Evolutionary conservation across 352 stramenopile genomes (phyloP).

Genomic region (Phytophthora foliorum): DNA sequence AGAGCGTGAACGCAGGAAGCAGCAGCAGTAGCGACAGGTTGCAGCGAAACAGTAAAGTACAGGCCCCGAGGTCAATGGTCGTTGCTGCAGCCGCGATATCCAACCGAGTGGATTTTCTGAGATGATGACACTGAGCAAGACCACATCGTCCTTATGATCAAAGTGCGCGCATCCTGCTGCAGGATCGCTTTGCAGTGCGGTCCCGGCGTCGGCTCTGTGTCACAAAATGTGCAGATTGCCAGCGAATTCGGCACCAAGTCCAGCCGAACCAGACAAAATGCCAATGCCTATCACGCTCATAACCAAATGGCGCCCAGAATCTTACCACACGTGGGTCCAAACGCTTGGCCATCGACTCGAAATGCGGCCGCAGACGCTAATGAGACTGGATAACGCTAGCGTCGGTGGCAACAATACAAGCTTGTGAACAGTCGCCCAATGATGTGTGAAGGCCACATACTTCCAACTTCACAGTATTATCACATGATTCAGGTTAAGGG

Average conservation of each 20-base stretch:
- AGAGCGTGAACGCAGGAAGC: slow-evolving; percentile 50
- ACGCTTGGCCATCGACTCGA: neutral
- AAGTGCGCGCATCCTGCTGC: neutral
- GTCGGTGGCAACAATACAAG: slow-evolving; percentile 17
- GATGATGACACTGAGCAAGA: slow-evolving; percentile 16
- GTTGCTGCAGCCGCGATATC: slow-evolving; percentile 34
- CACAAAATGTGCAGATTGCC: neutral
- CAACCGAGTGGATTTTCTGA: slow-evolving; percentile 35
- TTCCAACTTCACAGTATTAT: neutral
- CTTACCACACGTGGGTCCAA: neutral
- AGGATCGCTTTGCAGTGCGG: neutral
- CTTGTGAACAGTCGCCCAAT: neutral
- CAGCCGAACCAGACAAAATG: neutral
- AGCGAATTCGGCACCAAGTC: neutral
- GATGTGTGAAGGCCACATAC: neutral
- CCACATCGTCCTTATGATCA: slow-evolving; percentile 6
- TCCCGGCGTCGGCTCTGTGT: neutral
- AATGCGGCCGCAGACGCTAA: slow-evolving; percentile 8
- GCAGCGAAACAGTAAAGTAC: slow-evolving; percentile 13
- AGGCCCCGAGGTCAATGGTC: slow-evolving; percentile 6
- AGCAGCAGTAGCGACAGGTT: slow-evolving; percentile 21
- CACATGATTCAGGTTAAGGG: neutral
- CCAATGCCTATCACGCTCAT: neutral
- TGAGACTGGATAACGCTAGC: neutral
- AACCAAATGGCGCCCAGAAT: slow-evolving; percentile 6